Evolutionary conservation across 768 basidiomycete species (phyloP).

Genomic region (Xerocomus brunneocitrinus): DNA sequence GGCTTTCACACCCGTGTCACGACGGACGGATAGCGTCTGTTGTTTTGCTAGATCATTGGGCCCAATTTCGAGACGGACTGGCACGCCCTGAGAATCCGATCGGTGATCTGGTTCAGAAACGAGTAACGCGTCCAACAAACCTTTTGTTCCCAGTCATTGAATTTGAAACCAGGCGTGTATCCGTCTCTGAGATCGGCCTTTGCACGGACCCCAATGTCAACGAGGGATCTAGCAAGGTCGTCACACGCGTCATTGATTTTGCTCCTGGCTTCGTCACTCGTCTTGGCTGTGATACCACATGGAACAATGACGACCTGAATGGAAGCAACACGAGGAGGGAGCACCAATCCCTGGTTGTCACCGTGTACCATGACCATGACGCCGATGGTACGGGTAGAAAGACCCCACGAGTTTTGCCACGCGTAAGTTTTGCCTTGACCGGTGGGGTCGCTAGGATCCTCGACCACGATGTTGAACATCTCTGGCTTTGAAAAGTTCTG

Average conservation of each 20-base stretch:
- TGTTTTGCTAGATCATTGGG: conserved; percentile 84
- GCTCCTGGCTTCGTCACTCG: conserved; percentile 59
- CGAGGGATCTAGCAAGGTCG: conserved; percentile 67
- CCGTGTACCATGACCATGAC: conserved; percentile 99
- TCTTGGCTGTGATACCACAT: conserved; percentile 89
- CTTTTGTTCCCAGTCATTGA: conserved; percentile 99
- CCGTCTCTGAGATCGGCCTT: conserved; percentile 92
- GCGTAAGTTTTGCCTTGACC: conserved; percentile 71
- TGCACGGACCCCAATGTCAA: conserved; percentile 70
- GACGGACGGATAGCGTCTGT: conserved; percentile 80
- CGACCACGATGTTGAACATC: conserved; percentile 98
- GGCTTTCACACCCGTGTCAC: conserved; percentile 64
- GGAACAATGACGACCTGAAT: conserved; percentile 91
- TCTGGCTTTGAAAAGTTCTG: conserved; percentile 95
- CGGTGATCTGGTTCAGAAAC: neutral
- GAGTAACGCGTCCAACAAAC: conserved; percentile 34
- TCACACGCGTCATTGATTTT: conserved; percentile 75
- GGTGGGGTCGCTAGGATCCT: conserved; percentile 78
- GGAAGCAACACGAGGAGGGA: conserved; percentile 95
- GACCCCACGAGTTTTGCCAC: conserved; percentile 99
- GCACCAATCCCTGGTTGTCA: conserved; percentile 94
- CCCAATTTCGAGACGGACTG: conserved; percentile 94
- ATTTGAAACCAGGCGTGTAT: conserved; percentile 98
- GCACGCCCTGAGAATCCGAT: conserved; percentile 69
- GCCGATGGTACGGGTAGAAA: conserved; percentile 93